Conservation (phyloP, 75 land plant genomes). For the Gnetum montanum region DNA sequence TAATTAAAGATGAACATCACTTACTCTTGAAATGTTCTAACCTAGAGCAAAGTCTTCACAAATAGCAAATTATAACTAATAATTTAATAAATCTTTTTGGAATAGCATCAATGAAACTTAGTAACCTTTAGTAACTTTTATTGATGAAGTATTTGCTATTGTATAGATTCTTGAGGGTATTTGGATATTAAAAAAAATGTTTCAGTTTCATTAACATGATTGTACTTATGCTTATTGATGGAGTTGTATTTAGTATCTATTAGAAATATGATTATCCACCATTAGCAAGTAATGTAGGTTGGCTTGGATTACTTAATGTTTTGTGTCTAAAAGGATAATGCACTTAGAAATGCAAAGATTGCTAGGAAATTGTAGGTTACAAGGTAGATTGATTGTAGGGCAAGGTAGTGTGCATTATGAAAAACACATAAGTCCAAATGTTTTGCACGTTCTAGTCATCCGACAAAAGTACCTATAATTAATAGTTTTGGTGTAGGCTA, state of each 20-base stretch:
- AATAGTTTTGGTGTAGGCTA: not conserved
- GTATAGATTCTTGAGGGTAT: too few species aligned
- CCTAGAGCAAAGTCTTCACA: too few species aligned
- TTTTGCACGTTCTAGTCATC: not conserved
- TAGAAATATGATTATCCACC: conserved; percentile 24
- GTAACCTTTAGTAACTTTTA: too few species aligned
- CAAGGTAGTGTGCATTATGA: not conserved
- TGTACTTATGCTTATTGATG: conserved; percentile 11
- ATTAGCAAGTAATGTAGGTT: conserved; percentile 13
- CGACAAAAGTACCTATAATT: not conserved
- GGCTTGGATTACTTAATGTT: conserved; percentile 18
- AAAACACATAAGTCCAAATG: not conserved
- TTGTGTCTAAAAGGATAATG: not conserved
- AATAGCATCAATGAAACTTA: too few species aligned
- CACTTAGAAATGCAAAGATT: not conserved
- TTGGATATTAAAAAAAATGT: too few species aligned
- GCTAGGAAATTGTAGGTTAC: not conserved
- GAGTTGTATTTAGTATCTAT: conserved; percentile 24
- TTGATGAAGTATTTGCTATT: too few species aligned
- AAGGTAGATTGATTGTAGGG: not conserved
- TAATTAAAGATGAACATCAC: too few species aligned
- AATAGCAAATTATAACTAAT: too few species aligned
- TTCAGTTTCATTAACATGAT: conserved; percentile 11
- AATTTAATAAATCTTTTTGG: too few species aligned
- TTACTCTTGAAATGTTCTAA: too few species aligned